A percentile compares a stretch with the other conserved stretches of the same genome.
phyloP scores from a whole-genome alignment of 2,329 filamentous ascomycete genomes.

The Zasmidium angulare region DNA sequence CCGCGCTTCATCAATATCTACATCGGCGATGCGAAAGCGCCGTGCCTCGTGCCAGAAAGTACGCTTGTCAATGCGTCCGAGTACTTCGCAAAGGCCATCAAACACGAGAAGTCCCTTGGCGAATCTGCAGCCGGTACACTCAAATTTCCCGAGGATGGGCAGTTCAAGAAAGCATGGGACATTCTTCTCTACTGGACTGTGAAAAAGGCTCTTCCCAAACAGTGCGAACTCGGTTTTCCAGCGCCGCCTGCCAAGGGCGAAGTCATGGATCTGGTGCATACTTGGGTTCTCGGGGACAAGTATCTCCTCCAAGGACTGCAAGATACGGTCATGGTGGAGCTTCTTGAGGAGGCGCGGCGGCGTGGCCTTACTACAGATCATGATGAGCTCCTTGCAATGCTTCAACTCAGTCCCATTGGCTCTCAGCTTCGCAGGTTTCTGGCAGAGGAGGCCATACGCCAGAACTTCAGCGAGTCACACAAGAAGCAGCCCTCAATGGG shows the following conservation, averaged over 20 bases:
- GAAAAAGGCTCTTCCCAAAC: not conserved
- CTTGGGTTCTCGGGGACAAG: constrained; percentile 2
- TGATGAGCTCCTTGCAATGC: not conserved
- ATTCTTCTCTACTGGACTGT: constrained; percentile 11
- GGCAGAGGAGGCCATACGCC: not conserved
- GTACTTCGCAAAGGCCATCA: constrained; percentile 9
- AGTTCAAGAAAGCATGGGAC: not conserved
- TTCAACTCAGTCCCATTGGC: too few relatives aligned
- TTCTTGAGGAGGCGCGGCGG: not conserved
- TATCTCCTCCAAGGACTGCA: not conserved
- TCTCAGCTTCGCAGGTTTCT: not conserved
- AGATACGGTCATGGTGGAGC: not conserved
- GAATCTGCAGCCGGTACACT: not conserved
- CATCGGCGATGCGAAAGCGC: not conserved
- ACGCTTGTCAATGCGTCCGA: not conserved
- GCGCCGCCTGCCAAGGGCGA: too few relatives aligned
- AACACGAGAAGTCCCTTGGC: constrained; percentile 1
- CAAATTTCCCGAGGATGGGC: constrained; percentile 10
- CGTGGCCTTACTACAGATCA: not conserved
- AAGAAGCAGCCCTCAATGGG: too few relatives aligned
- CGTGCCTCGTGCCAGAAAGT: not conserved
- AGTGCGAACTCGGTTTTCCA: too few relatives aligned
- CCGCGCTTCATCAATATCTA: constrained; percentile 1
- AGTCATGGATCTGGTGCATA: too few relatives aligned
- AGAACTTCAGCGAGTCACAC: too few relatives aligned